Evolutionary conservation across 1,139 yeast species (phyloP), one percentile per base, ranked within the genome.

Genomic region (Taphrina sp.): DNA sequence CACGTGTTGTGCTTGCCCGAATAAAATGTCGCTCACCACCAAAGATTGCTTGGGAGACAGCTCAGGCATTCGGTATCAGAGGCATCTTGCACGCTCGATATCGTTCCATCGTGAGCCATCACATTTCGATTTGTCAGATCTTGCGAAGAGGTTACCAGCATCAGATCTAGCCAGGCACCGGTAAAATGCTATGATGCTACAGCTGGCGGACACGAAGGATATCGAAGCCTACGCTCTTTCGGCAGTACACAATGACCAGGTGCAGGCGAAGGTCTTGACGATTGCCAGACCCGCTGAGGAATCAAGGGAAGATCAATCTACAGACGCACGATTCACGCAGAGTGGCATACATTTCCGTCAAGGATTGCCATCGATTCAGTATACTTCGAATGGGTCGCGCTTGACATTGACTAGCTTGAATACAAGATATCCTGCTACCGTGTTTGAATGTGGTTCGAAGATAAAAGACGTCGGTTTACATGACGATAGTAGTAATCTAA

Each of bases 401-500:
- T 10, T 49, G 33, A 23, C 24, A 7, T 10, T 49, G 5, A 12
- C 19, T 4, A 20, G 35, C n/a, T 36, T 49, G 8, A 42, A 23
- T 22, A 39, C 45, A 16, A 12, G 8, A 5, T 39, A 16, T 24
- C 38, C 28, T 3, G 14, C 54, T 4, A 38, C 54, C 14, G 46
- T 39, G 3, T 28, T 49, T 26, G 46, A 49, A 8, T 49, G 20
- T n/a, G 54, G 54, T 23, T 8, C 10, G n/a, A 10, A 28, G 26
- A 49, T 49, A 2, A 31, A 12, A n/a, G 26, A 41, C 22, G 54
- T 26, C 10, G 54, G 54, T 3, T 16, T 38, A 8, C 54, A 49
- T 26, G 54, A 49, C 29, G 54, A 49, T 17, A 49, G 44, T 22
- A 35, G 38, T 33, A 49, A 49, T 33, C 38, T 56, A 20, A 43